A percentile compares a stretch with the other conserved stretches of the same genome.
phyloP scores from a whole-genome alignment of 2,329 filamentous ascomycete species.

The Fusarium napiforme region DNA sequence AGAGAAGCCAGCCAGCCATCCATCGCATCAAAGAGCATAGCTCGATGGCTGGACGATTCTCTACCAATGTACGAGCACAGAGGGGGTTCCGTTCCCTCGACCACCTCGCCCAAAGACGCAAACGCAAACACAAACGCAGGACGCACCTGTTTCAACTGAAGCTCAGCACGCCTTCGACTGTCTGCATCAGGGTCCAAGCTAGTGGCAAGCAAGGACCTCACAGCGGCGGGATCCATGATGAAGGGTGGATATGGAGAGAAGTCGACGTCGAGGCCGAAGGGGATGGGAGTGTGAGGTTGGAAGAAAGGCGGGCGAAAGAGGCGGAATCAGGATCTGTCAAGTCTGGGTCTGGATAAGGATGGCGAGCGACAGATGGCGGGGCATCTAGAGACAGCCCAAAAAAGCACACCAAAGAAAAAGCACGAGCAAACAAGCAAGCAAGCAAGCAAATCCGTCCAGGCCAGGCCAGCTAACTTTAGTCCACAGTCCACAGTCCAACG shows the following conservation, averaged over 20 bases:
- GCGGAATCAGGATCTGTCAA: slow-evolving; percentile 47
- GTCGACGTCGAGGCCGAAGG: slow-evolving; percentile 43
- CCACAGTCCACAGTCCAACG: slow-evolving; percentile 38
- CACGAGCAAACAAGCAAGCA: slow-evolving; percentile 13
- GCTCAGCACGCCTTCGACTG: slow-evolving; percentile 79
- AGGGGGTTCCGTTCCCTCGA: slow-evolving; percentile 9
- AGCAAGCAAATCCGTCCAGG: not conserved
- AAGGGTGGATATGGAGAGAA: slow-evolving; percentile 31
- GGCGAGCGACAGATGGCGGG: slow-evolving; percentile 46
- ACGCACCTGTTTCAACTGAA: slow-evolving; percentile 83
- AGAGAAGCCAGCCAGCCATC: not conserved
- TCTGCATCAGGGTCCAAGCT: slow-evolving; percentile 81
- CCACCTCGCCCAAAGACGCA: slow-evolving; percentile 5
- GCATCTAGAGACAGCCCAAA: slow-evolving; percentile 43
- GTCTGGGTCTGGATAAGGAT: slow-evolving; percentile 43
- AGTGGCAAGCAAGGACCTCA: slow-evolving; percentile 80
- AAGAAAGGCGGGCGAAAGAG: slow-evolving; percentile 36
- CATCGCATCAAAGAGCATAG: not conserved
- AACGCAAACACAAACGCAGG: slow-evolving; percentile 10
- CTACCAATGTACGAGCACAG: slow-evolving; percentile 6
- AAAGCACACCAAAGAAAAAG: slow-evolving; percentile 37
- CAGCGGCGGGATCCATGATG: slow-evolving; percentile 77
- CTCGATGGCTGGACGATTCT: not conserved
- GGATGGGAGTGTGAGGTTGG: slow-evolving; percentile 37
- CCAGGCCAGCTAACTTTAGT: slow-evolving; percentile 13